phyloP scores from a whole-genome alignment of 202 grass and related monocot species.

The Cymbopogon flexuosus region DNA sequence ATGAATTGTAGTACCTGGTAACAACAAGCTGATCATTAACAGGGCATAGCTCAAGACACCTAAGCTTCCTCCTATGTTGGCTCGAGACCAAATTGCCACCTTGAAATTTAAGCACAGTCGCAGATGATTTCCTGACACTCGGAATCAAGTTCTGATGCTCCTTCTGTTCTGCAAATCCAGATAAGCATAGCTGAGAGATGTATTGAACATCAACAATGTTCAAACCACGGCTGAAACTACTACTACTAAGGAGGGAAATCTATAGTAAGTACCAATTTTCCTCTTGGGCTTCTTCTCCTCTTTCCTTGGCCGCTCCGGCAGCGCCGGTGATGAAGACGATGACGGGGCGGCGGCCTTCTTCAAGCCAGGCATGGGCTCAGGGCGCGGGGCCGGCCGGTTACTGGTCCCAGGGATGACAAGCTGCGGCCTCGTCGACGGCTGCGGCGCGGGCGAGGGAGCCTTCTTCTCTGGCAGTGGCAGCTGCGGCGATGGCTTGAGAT shows the following conservation, averaged over 20 bases:
- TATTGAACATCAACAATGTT: neutral
- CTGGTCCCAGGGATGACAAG: slow-evolving; percentile 47
- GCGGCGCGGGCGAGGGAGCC: neutral
- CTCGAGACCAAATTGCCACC: slow-evolving; percentile 47
- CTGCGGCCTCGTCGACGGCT: slow-evolving; percentile 38
- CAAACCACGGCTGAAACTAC: neutral
- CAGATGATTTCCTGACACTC: slow-evolving; percentile 46
- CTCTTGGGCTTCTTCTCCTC: slow-evolving; percentile 62
- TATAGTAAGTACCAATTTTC: slow-evolving; percentile 45
- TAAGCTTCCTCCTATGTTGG: slow-evolving; percentile 82
- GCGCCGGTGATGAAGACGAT: slow-evolving; percentile 28
- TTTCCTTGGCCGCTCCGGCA: slow-evolving; percentile 1
- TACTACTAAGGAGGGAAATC: neutral
- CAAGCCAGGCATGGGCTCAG: slow-evolving; percentile 10
- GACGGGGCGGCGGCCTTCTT: slow-evolving; percentile 26
- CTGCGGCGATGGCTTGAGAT: neutral
- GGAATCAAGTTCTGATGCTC: slow-evolving; percentile 73
- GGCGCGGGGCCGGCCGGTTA: slow-evolving; percentile 5
- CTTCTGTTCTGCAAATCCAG: slow-evolving; percentile 50
- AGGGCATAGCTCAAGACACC: slow-evolving; percentile 85
- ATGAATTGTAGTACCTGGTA: slow-evolving; percentile 59
- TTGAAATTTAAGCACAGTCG: slow-evolving; percentile 55
- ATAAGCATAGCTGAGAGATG: neutral
- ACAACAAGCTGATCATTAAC: slow-evolving; percentile 75
- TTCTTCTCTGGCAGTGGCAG: slow-evolving; percentile 10